Evolutionary conservation across 345 rosid genomes (phyloP).

Genomic region (Eucalyptus sideroxylon): DNA sequence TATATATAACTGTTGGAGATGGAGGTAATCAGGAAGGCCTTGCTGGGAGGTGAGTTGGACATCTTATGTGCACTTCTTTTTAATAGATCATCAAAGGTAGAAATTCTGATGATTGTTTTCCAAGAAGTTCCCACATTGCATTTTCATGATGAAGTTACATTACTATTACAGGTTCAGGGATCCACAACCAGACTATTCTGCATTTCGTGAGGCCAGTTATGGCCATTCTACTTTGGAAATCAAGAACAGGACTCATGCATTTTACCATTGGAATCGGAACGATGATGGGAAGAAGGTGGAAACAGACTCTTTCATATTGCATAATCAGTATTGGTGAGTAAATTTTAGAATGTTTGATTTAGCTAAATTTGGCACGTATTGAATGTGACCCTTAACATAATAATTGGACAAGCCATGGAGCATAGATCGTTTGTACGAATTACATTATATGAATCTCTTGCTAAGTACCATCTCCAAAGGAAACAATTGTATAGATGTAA

Average conservation of each 20-base stretch:
- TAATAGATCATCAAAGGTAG: neutral
- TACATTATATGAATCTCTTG: neutral
- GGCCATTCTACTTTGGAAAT: conserved; percentile 84
- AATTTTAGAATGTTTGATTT: neutral
- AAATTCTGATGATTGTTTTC: neutral
- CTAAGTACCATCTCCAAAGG: neutral
- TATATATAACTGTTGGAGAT: conserved; percentile 81
- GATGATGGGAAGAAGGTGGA: conserved; percentile 63
- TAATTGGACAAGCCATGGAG: neutral
- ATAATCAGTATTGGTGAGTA: conserved; percentile 69
- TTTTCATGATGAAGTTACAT: neutral
- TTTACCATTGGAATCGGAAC: conserved; percentile 82
- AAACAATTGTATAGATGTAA: neutral
- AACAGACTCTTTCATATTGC: conserved; percentile 43
- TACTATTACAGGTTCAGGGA: conserved; percentile 37
- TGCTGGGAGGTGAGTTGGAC: conserved; percentile 34
- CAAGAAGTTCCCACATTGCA: neutral
- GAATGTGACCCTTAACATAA: neutral
- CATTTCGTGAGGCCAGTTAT: conserved; percentile 87
- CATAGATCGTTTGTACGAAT: neutral
- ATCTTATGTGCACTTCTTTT: neutral
- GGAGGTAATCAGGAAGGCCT: conserved; percentile 94
- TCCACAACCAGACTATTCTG: conserved; percentile 86
- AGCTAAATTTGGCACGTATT: neutral
- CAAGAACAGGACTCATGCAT: conserved; percentile 71